Evolutionary conservation across 768 basidiomycete species (phyloP).

Genomic region (Gloeostereum incarnatum): DNA sequence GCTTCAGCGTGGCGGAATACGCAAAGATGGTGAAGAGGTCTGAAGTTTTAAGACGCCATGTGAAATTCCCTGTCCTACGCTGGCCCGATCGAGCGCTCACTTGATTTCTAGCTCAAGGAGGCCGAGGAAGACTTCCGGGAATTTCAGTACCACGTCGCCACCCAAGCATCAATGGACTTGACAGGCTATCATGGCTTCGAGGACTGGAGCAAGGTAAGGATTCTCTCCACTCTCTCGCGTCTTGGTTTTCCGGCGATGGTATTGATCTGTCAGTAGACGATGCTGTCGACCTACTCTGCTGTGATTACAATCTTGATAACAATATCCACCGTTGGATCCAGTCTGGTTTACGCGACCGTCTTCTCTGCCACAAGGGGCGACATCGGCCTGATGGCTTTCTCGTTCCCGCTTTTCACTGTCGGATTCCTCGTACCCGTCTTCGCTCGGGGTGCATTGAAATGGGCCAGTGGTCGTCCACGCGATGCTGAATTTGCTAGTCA

Average conservation of each 20-base stretch:
- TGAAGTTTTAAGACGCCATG: too few relatives aligned
- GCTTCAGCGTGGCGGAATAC: too few relatives aligned
- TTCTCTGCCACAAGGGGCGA: constrained; percentile 13
- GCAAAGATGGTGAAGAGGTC: too few relatives aligned
- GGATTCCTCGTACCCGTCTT: constrained; percentile 17
- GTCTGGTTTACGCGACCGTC: constrained; percentile 15
- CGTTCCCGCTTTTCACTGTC: constrained; percentile 16
- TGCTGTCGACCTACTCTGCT: constrained; percentile 5
- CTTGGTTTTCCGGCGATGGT: not conserved
- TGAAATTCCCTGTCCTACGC: too few relatives aligned
- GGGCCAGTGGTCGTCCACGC: constrained; percentile 12
- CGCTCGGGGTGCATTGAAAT: constrained; percentile 10
- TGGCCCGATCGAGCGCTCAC: too few relatives aligned
- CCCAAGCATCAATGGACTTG: constrained; percentile 12
- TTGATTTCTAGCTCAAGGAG: constrained; percentile 7
- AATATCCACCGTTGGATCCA: constrained; percentile 13
- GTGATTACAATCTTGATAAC: constrained; percentile 9
- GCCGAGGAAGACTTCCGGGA: constrained; percentile 10
- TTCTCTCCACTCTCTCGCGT: not conserved
- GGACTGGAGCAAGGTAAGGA: constrained; percentile 12
- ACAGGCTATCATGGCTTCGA: constrained; percentile 14
- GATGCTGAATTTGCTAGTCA: constrained; percentile 15
- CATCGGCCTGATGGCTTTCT: constrained; percentile 16
- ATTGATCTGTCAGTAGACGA: constrained; percentile 5
- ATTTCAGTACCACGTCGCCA: constrained; percentile 8